Evolutionary conservation across 1,139 yeast species (phyloP).

Genomic region (Kluyveromyces sp.): DNA sequence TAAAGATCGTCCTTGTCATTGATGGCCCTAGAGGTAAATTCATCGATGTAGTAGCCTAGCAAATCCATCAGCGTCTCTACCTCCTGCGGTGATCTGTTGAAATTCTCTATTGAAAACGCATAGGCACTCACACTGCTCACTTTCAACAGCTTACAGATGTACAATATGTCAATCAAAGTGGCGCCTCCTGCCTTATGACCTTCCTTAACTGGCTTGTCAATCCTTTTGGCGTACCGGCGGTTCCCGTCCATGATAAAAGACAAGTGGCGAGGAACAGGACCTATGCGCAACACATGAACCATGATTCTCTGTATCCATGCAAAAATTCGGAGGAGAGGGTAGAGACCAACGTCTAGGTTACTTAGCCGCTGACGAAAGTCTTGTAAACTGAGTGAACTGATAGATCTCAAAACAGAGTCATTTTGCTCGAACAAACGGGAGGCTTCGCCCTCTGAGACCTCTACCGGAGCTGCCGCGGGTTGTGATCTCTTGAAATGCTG

Average conservation of each 20-base stretch:
- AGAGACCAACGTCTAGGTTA: not conserved
- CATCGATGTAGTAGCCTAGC: conserved; percentile 56
- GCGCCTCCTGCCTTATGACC: conserved; percentile 92
- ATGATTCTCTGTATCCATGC: conserved; percentile 37
- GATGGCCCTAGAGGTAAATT: conserved; percentile 25
- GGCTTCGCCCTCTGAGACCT: not conserved
- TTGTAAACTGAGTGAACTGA: conserved; percentile 3
- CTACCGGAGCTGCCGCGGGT: not conserved
- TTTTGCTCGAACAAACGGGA: not conserved
- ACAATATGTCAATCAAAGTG: conserved; percentile 48
- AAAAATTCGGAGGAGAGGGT: conserved; percentile 6
- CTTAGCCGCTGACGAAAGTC: conserved; percentile 1
- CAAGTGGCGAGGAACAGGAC: conserved; percentile 79
- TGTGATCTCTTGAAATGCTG: not conserved
- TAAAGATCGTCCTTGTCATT: conserved; percentile 49
- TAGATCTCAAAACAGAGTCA: not conserved
- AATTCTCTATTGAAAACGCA: conserved; percentile 93
- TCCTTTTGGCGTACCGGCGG: conserved; percentile 70
- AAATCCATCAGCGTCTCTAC: conserved; percentile 76
- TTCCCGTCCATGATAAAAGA: conserved; percentile 98
- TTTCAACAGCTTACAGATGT: conserved; percentile 45
- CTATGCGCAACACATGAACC: conserved; percentile 53
- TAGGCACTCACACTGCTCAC: conserved; percentile 78
- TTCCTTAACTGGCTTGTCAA: conserved; percentile 61
- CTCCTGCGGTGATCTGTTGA: conserved; percentile 73